phyloP scores from a whole-genome alignment of 805 yeast genomes.

The Brettanomyces sp. region DNA sequence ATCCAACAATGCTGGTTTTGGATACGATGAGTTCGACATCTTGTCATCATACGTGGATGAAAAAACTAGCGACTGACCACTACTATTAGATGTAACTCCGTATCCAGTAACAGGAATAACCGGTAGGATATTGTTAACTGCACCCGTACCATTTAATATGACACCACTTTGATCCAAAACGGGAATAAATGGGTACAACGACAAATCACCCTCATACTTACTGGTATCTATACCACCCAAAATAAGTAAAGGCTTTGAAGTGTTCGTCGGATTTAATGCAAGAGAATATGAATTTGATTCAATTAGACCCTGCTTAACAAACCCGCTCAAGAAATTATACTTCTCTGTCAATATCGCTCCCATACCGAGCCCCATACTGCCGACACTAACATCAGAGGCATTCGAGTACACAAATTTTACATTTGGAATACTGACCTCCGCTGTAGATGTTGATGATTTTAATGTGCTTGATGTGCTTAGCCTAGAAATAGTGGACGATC shows the following conservation, averaged over 20 bases:
- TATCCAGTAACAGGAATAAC: constrained; percentile 38
- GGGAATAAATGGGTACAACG: constrained; percentile 42
- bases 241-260: constrained; percentile 28
- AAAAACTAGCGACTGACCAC: constrained; percentile 19
- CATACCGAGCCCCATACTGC: constrained; percentile 40
- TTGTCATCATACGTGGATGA: constrained; percentile 30
- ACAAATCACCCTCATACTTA: constrained; percentile 37
- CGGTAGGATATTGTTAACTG: constrained; percentile 21
- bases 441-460: not conserved
- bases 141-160: constrained; percentile 7
- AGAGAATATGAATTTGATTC: constrained; percentile 36
- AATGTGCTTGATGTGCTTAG: not conserved
- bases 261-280: constrained; percentile 23
- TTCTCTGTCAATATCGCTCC: constrained; percentile 9
- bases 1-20: constrained; percentile 51
- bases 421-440: not conserved
- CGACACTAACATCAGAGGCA: constrained; percentile 27
- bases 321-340: constrained; percentile 23
- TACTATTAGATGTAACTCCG: constrained; percentile 27
- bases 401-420: constrained; percentile 28
- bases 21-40: constrained; percentile 25
- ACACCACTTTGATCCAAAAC: constrained; percentile 14
- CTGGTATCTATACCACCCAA: constrained; percentile 51
- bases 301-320: constrained; percentile 24
- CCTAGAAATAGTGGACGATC: not conserved